Base-by-base conservation (phyloP, 2,329 filamentous ascomycete genomes). In the Aspergillus hortae region DNA sequence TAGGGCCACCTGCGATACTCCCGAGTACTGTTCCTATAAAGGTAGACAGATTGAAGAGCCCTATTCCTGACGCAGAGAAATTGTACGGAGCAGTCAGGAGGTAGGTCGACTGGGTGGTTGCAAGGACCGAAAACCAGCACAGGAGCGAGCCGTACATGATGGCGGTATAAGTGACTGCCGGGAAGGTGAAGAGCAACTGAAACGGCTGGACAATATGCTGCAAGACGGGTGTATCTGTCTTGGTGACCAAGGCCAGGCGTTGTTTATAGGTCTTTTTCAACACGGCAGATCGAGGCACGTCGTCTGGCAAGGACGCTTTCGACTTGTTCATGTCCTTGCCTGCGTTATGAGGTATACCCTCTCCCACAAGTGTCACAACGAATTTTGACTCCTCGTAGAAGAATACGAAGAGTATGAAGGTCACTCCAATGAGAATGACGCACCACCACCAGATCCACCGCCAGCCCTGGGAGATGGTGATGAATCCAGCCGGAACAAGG, bases 401-500 rank as follows among this genome's bases (percentile, higher is more conserved):
- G 51, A 80, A 77, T 2, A 72, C 23, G 36, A 78, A 70, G n/a
- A 71, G 52, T 4, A 79, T 3, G 1, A 78, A 52, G 9, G 66
- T 62, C 10, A 63, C 50, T 2, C 68, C 67, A 19, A 77, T 62
- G 35, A 77, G 61, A 45, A 77, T 74, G 15, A 65, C 63, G 43
- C 62, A 70, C 67, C 68, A 79, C 75, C 75, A 79, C 69, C 70
- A 80, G 1, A 74, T 67, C 75, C 75, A 80, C 17, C 77, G 65
- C 78, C 79, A 81, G 0, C 75, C 76, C 56, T 75, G 69, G 1
- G 62, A 60, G 0, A 62, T 59, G 0, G 70, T 69, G 19, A 75
- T 61, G 38, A 58, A 67, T 4, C 65, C 66, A 4, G 35, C 35
- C 35, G 35, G 35, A 6, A 38, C 61, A 59, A 2, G 56, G 56